Evolutionary conservation across 2,329 filamentous ascomycete species (phyloP), one percentile per base, ranked within the genome.

Genomic region (Penicillium sp.): DNA sequence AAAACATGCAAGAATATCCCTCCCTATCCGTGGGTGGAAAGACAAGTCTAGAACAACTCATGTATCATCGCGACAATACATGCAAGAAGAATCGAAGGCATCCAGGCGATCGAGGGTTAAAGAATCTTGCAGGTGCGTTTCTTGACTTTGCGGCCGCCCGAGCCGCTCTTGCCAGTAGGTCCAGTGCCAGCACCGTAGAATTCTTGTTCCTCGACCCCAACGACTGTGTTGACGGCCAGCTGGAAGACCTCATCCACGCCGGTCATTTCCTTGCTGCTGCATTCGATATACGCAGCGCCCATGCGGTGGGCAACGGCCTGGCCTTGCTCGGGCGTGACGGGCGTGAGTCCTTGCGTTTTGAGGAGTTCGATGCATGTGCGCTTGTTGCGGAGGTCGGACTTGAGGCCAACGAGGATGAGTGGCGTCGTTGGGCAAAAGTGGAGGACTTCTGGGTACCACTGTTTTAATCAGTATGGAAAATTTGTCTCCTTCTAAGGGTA

Each of bases 381-480:
- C 81, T 97, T 97, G 77, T 88, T 85, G 67, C 94, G 91, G 59
- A 99, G 86, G 75, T 99, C 94, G 23, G 93, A 97, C 77, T 99
- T 99, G 69, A 99, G 86, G 58, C 93, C 94, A 64, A 97, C 89
- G 56, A 99, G 89, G 70, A 99, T 88, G 62, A 99, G 87, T 23
- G 94, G 94, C 1, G 93, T 97, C 68, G 94, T 96, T 16, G 94
- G 94, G 77, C 94, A 97, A 81, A 99, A 99, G 77, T 99, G 94
- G 56, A 97, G 85, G 66, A 99, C 94, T 80, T 99, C 94, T 59
- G 94, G 94, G 70, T 97, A 99, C 94, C 94, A 99, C 94, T 97
- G 66, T 53, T 52, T 53, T 52, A 16, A n/a, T 52, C 53, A 59
- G 60, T 24, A 9, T 62, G 35, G 62, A 61, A 26, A 30, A 28